Base-by-base conservation (phyloP, 257 asterid species). In the Solanum ossicruentum region DNA sequence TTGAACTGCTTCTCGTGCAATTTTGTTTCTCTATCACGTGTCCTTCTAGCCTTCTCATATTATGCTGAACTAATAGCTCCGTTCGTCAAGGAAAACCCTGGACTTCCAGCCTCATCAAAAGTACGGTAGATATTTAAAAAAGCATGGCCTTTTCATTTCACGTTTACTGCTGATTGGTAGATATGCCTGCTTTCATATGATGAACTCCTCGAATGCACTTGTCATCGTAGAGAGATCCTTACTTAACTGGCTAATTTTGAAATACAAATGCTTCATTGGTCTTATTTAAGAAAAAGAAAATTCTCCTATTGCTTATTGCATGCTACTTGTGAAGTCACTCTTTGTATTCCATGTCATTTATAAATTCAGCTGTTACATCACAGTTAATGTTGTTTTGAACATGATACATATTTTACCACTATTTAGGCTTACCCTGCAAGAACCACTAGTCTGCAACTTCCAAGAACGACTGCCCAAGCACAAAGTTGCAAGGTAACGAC, bases 401-500 rank as follows among this genome's bases (percentile, higher is more conserved):
- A 52, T 78, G 83, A 78, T 28, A 52, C 80, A 78, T 83, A 45
- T 86, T 71, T 81, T 66, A 47, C 85, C 43, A 67, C 77, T 84
- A 58, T 81, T 58, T 89, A 93, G 99, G 97, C 95, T 54, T 94
- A 94, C 89, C 93, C 96, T 28, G 90, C 90, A 85, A 88, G 88
- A 82, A 85, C 89, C 61, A 85, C 88, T 47, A 83, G 78, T 86
- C 86, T 87, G 65, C 87, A 84, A 23, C 86, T 85, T 73, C 89
- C 88, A 63, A 88, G 90, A 87, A 92, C 98, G 84, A 90, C 89
- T 83, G 97, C 98, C 71, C 97, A 89, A 89, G 88, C 90, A 51
- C 88, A 94, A 87, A 83, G 60, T 78, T 96, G 98, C 90, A 93
- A 84, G 86, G 97, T 96, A 80, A 93, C 96, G 60, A 96, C 98